Base-by-base conservation (phyloP, 2,329 filamentous ascomycete species). In the Falciphora oryzae region DNA sequence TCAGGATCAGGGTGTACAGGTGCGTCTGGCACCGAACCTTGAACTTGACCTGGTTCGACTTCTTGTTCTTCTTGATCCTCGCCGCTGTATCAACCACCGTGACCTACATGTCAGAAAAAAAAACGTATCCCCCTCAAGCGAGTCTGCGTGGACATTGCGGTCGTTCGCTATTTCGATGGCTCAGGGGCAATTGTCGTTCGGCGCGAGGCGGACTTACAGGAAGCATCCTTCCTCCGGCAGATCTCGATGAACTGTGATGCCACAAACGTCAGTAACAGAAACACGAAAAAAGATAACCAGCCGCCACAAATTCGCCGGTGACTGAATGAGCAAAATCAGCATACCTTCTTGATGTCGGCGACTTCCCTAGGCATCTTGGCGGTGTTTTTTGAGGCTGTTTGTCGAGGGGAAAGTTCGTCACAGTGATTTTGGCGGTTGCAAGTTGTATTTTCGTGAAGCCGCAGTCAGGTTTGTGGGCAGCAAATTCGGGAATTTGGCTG, bases 171-270 rank as follows among this genome's bases (percentile, higher is more conserved):
- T 25, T 61, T 25, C 44, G 22, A 22, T 25, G 18, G 32, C 16
- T 35, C 38, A 11, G 44, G 38, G 61, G 60, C 18, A 13, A 35
- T 6, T 32, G 61, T 35, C 44, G 44, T 57, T 50, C 44, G 44
- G 3, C 28, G 61, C 22, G 16, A 32, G 61, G 60, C 28, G 10
- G 71, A 93, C 93, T 77, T 91, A 99, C 95, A 97, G 80, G 91
- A 96, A 80, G 95, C 95, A 89, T 99, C 96, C 87, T 97, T 96
- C 81, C 95, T 91, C 83, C 94, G 91, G 89, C 92, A 97, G 88
- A 99, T 97, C 90, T 98, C 95, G 82, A 99, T 96, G 92, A 99
- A 99, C 88, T 97, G 80, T 61, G n/a, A 13, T 44, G 38, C 18
- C 18, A 25, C 44, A 53, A n/a, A 8, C 5, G 44, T 53, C n/a